Percentiles rank a stretch among this genome's conserved stretches.
Conservation (phyloP, 208 protist species). For the Plasmodiophora brassicae region DNA sequence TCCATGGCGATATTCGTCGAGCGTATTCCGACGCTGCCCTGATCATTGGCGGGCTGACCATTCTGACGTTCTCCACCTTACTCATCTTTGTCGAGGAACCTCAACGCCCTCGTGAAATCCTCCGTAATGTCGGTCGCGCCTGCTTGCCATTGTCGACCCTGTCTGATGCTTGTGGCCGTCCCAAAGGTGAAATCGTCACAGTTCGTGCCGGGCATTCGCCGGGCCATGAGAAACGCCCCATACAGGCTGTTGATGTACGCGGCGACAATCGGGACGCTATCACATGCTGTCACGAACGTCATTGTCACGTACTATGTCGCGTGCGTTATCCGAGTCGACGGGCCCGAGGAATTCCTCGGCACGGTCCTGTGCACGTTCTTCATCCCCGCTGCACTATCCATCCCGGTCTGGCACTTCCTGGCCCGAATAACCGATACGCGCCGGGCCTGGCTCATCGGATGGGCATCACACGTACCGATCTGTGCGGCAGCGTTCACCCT, state of each 20-base stretch:
- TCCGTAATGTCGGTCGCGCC: background rate
- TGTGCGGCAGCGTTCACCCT: background rate
- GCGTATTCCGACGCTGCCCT: background rate
- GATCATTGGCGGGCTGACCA: background rate
- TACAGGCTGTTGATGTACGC: background rate
- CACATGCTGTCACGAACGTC: background rate
- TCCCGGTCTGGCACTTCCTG: background rate
- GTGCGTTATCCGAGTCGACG: background rate
- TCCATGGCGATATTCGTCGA: background rate
- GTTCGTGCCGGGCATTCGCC: background rate
- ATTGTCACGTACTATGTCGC: background rate
- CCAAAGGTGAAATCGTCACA: constrained; percentile 30
- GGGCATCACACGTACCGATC: background rate
- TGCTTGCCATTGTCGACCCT: background rate
- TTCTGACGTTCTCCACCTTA: background rate
- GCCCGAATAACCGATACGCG: background rate
- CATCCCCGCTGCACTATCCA: background rate
- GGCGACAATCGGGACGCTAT: background rate
- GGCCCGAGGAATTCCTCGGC: background rate
- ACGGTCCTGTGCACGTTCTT: background rate
- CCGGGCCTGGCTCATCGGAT: background rate
- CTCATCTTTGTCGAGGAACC: background rate
- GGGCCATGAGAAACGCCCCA: background rate
- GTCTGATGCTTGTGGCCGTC: background rate
- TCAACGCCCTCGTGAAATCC: background rate